Percentiles rank a stretch among this genome's conserved stretches.
Evolutionary conservation across 2,329 filamentous ascomycete genomes (phyloP).

Genomic region (Beauveria sp.): DNA sequence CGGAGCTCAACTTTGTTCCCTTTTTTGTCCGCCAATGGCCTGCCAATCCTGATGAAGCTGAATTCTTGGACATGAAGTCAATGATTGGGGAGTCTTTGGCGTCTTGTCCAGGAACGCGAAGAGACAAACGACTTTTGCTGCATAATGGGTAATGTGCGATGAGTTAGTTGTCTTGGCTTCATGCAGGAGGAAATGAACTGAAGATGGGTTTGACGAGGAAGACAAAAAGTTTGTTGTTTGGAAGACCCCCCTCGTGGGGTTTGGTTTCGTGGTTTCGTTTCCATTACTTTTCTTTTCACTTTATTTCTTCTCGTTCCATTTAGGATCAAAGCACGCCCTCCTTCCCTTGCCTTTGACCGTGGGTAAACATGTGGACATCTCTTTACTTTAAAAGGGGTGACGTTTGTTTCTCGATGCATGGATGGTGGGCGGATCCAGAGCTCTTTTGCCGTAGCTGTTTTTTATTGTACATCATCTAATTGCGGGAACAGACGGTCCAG

Average conservation of each 20-base stretch:
- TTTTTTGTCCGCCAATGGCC: neutral
- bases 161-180: neutral
- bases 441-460: slow-evolving; percentile 22
- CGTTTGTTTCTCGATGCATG: neutral
- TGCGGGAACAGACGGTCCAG: slow-evolving; percentile 13
- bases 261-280: slow-evolving; percentile 1
- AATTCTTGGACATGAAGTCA: slow-evolving; percentile 7
- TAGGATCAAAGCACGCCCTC: neutral
- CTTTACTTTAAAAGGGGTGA: no score
- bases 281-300: neutral
- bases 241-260: neutral
- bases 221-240: slow-evolving; percentile 10
- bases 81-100: slow-evolving; percentile 5
- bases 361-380: neutral
- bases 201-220: slow-evolving; percentile 7
- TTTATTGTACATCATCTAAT: slow-evolving; percentile 22
- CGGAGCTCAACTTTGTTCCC: neutral
- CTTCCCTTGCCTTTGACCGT: neutral
- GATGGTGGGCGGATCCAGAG: neutral
- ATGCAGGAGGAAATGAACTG: slow-evolving; percentile 4
- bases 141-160: slow-evolving; percentile 7
- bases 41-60: slow-evolving; percentile 1
- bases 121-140: neutral
- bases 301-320: slow-evolving; percentile 7
- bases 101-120: slow-evolving; percentile 1